Base-by-base conservation (phyloP, 768 basidiomycete species). In the Pulveroboletus ravenelii region DNA sequence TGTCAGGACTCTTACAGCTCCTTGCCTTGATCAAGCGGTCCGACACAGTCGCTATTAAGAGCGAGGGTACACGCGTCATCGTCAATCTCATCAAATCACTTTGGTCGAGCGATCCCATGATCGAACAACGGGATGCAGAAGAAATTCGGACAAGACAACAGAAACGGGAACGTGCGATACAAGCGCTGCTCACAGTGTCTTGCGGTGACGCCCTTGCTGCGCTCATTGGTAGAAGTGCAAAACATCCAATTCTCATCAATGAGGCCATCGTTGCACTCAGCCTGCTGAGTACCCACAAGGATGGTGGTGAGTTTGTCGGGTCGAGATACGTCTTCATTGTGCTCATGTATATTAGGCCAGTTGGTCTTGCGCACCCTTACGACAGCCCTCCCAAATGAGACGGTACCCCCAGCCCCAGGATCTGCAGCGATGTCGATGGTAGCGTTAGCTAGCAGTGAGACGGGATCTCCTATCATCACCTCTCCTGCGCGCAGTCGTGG, bases 231-330 rank as follows among this genome's bases (percentile, higher is more conserved):
- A 78, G 85, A 54, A 90, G 89, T 62, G 80, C 77, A 54, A 86
- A 84, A 63, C 92, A 91, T 63, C 86, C 89, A 1, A 74, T 92
- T 36, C 75, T 98, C 30, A 79, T 96, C 47, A 95, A 93, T 58
- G 95, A 98, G 66, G 89, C 86, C 2, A 75, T 94, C 18, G 80
- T 96, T 38, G 89, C 89, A 5, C 69, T 95, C 52, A 89, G 85
- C 37, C 65, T 97, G 44, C 68, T 97, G 51, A 82, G 82, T 47
- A 82, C 83, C 10, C 78, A 82, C 36, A 73, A 73, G 25, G 67
- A 73, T 41, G 89, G 86, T 53, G 82, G 91, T 88, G 67, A 55
- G 81, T 68, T 14, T 15, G 2, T 34, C 23, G 18, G 0, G 29
- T 38, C 7, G 37, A 25, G 37, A 30, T 41, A 8, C 5, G 43